A percentile compares a stretch with the other conserved stretches of the same genome.
These are phyloP conservation scores for Xerocomus potaroensis DNA, from an alignment of 768 basidiomycete genomes.

Conservation along the genomic window DNA sequence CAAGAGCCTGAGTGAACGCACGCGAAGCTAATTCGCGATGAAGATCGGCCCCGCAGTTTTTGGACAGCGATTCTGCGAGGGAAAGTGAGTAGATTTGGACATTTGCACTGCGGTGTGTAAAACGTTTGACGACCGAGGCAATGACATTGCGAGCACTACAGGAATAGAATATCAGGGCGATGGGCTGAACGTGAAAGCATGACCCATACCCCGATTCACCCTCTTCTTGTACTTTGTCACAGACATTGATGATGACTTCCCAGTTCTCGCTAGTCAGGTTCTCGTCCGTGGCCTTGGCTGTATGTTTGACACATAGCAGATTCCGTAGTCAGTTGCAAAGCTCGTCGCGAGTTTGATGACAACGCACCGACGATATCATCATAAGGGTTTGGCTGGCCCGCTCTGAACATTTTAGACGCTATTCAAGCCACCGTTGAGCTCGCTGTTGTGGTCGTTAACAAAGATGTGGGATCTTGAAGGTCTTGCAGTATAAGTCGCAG, in stretches of 20 bases:
- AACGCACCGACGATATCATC: slow-evolving; percentile 88
- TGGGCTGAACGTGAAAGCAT: background rate
- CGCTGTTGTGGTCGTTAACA: slow-evolving; percentile 15
- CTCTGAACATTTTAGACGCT: slow-evolving; percentile 58
- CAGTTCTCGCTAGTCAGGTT: slow-evolving; percentile 93
- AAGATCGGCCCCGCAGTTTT: slow-evolving; percentile 81
- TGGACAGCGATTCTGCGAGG: slow-evolving; percentile 81
- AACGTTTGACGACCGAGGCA: slow-evolving; percentile 80
- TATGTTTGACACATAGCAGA: background rate
- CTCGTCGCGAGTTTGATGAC: slow-evolving; percentile 2
- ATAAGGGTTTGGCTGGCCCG: slow-evolving; percentile 67
- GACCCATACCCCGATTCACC: slow-evolving; percentile 70
- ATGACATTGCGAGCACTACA: slow-evolving; percentile 81
- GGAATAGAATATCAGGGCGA: slow-evolving; percentile 14
- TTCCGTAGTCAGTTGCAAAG: slow-evolving; percentile 5
- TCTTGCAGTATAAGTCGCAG: slow-evolving; percentile 13
- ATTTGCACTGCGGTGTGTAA: slow-evolving; percentile 92
- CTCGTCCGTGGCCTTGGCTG: slow-evolving; percentile 97
- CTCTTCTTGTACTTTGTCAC: slow-evolving; percentile 93
- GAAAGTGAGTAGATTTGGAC: slow-evolving; percentile 93
- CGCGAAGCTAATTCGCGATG: slow-evolving; percentile 85
- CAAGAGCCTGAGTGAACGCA: slow-evolving; percentile 86
- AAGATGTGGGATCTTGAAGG: slow-evolving; percentile 7
- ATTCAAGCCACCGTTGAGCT: slow-evolving; percentile 5
- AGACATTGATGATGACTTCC: slow-evolving; percentile 91